phyloP scores from a whole-genome alignment of 441 rosid species.

The Corymbia citriodora region DNA sequence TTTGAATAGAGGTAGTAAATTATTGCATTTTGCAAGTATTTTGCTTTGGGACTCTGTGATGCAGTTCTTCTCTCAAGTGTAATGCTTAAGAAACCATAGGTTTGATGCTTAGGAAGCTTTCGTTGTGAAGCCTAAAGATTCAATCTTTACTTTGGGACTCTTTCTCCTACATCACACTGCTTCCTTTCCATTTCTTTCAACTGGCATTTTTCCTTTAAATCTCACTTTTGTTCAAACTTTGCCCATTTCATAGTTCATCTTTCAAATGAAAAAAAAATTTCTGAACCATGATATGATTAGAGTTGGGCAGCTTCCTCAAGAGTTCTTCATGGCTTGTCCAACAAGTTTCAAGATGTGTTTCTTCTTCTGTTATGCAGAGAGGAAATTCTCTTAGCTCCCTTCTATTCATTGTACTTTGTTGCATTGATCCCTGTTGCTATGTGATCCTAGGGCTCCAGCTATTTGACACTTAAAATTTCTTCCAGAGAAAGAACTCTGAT shows the following conservation, averaged over 20 bases:
- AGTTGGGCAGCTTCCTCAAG: not conserved
- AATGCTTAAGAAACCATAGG: not conserved
- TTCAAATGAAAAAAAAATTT: not conserved
- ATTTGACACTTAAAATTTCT: not conserved
- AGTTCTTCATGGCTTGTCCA: not conserved
- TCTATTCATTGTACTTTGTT: not conserved
- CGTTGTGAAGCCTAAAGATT: not conserved
- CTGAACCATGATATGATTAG: not conserved
- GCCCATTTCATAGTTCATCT: not conserved
- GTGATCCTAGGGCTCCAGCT: not conserved
- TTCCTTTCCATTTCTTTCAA: not conserved
- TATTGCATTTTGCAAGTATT: not conserved
- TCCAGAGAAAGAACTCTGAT: not conserved
- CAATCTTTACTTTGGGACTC: not conserved
- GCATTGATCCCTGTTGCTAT: not conserved
- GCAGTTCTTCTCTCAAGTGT: not conserved
- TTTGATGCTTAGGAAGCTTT: not conserved
- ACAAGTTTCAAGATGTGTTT: not conserved
- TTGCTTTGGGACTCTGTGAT: not conserved
- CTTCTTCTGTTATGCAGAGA: not conserved
- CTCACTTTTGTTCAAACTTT: not conserved
- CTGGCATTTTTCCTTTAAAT: not conserved
- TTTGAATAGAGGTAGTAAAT: not conserved
- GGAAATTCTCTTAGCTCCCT: not conserved
- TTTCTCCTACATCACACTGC: not conserved